Base-by-base conservation (phyloP, 129 eudicot species). In the Glebionis coronaria region DNA sequence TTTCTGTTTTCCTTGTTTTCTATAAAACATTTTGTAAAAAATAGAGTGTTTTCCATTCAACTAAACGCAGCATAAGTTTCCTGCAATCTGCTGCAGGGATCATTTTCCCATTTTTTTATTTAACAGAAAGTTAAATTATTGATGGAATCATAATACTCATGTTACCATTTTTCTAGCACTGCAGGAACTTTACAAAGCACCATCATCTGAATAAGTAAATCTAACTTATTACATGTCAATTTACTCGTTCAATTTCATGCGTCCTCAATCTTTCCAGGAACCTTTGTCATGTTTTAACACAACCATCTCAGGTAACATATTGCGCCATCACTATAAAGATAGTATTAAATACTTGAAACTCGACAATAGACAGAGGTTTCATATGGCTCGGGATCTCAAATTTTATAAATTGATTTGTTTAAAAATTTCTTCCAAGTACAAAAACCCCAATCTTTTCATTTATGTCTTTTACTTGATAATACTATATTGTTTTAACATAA, bases 261-360 rank as follows among this genome's bases (percentile, higher is more conserved):
- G 70, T 93, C 97, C 66, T 67, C 69, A 29, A 77, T 66, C 78
- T 84, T 79, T 76, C 98, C 83, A 15, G 98, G 98, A 62, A 83
- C 83, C 40, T 88, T 93, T 40, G 92, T 84, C 98, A 93, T 82
- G 86, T 23, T n/a, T 93, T 93, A 71, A 86, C 54, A 56, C 97
- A 93, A 51, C 98, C 98, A 86, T 73, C 65, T 19, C 76, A 73
- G 20, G 89, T 88, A 29, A 93, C 85, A 79, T 72, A 79, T 95
- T 93, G 77, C 60, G 53, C 40, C 68, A 75, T 13, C 42, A 73
- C 31, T 2, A 73, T 49, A 63, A 72, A 9, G 20, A 70, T 44
- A 21, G 16, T 20, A 28, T 62, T 21, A 44, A 4, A 23, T 23
- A 56, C 20, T 4, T 0, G n/a, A 55, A 19, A 38, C 19, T 51